These are phyloP conservation scores for Pseudogymnoascus sp. DNA, from an alignment of 2,329 filamentous ascomycete genomes.

Conservation along the genomic window DNA sequence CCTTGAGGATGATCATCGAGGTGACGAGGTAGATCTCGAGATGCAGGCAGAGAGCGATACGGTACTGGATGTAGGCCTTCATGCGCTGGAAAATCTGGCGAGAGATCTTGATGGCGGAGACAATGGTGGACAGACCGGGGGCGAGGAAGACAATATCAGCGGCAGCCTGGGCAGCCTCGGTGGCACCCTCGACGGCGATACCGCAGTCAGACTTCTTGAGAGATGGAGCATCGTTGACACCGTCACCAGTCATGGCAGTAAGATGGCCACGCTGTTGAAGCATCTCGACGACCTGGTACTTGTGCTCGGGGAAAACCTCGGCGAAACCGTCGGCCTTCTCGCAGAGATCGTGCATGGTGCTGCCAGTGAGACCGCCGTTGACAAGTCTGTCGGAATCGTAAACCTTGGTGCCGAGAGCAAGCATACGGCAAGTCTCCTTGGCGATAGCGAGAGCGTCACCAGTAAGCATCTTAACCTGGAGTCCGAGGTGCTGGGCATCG, in stretches of 20 bases:
- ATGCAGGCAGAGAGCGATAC: slow-evolving; percentile 85
- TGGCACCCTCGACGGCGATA: slow-evolving; percentile 88
- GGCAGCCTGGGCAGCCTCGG: slow-evolving; percentile 81
- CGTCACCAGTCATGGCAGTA: slow-evolving; percentile 92
- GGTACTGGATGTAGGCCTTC: slow-evolving; percentile 94
- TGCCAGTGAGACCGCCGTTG: slow-evolving; percentile 64
- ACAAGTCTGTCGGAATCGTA: slow-evolving; percentile 74
- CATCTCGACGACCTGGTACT: slow-evolving; percentile 91
- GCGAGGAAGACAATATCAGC: slow-evolving; percentile 92
- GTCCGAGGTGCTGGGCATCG: slow-evolving; percentile 67
- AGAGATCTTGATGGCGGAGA: slow-evolving; percentile 85
- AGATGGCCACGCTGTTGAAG: slow-evolving; percentile 89
- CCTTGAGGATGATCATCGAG: slow-evolving; percentile 73
- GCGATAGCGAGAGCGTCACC: slow-evolving; percentile 73
- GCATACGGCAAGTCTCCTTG: slow-evolving; percentile 76
- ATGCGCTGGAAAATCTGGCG: slow-evolving; percentile 96
- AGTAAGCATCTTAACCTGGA: slow-evolving; percentile 74
- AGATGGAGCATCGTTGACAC: slow-evolving; percentile 89
- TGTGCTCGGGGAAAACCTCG: slow-evolving; percentile 91
- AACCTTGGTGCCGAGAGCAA: slow-evolving; percentile 70
- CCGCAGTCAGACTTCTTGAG: slow-evolving; percentile 91
- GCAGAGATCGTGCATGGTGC: slow-evolving; percentile 66
- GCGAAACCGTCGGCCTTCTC: slow-evolving; percentile 91
- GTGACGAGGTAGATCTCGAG: slow-evolving; percentile 75
- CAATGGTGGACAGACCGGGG: slow-evolving; percentile 83